Base-by-base conservation (phyloP, 2,329 filamentous ascomycete genomes). In the Sporothrix dimorphospora region DNA sequence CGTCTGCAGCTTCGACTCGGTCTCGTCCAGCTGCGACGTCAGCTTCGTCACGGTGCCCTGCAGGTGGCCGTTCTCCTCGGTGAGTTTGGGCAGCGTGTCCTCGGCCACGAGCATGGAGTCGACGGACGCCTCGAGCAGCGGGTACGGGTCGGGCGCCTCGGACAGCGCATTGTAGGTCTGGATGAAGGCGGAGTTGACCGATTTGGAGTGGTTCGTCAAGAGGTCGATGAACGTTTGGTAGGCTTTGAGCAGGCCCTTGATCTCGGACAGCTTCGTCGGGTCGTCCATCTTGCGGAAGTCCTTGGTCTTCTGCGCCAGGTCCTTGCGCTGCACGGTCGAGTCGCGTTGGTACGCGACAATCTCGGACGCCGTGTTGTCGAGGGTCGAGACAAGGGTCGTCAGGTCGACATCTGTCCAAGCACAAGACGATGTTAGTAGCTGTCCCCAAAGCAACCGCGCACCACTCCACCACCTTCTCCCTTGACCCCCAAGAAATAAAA, bases 151-250 rank as follows among this genome's bases (percentile, higher is more conserved):
- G 19, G 96, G 96, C 0, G 93, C 96, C 84, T 99, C 97, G 70
- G 95, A 97, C 42, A 99, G 85, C 4, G 94, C 92, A 4, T 94
- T 96, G 81, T 99, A 99, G 38, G 96, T 86, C 78, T 97, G 93
- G 74, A 99, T 85, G 79, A 99, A 99, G 7, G 94, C 92, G 19
- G 94, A 94, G 77, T 97, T 97, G 70, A 96, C 93, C 6, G 93
- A 89, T 82, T 99, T 99, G 77, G 94, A 96, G 81, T 98, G 95
- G 81, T 95, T 98, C 24, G 96, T 97, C 74, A 99, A 87, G 72
- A 97, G 90, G 79, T 99, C 96, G 81, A 99, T 98, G 79, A 98
- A 99, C 69, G 91, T 92, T 83, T 99, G 96, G 84, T 99, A 99
- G 67, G 94, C 94, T 86, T 97, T 98, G 73, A 99, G 83, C 68